phyloP scores from a whole-genome alignment of 257 asterid species.

The Solanum arcanum region DNA sequence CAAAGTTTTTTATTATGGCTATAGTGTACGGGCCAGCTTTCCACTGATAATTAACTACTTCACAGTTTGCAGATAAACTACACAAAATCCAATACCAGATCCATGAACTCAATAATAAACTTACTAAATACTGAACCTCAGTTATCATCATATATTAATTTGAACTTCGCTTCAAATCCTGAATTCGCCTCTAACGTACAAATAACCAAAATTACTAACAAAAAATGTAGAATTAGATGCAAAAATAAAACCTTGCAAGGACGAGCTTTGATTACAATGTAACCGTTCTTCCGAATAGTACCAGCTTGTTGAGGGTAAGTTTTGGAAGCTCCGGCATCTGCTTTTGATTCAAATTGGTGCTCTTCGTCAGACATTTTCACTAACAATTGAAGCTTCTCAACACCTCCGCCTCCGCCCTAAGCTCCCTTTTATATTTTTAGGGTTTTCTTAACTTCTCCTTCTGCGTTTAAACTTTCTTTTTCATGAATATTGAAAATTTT shows the following conservation, averaged over 20 bases:
- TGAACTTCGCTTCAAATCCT: neutral
- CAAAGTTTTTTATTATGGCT: too few relatives aligned
- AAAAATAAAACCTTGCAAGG: conserved; percentile 41
- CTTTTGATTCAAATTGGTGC: conserved; percentile 56
- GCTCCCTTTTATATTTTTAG: neutral
- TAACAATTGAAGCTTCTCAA: neutral
- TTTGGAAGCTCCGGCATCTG: conserved; percentile 67
- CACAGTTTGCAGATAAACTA: neutral
- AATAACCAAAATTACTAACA: neutral
- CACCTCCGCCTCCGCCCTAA: neutral
- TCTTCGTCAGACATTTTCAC: conserved; percentile 56
- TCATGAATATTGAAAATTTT: too few relatives aligned
- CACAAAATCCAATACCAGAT: neutral
- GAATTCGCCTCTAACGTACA: neutral
- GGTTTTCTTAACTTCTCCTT: neutral
- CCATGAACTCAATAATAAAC: neutral
- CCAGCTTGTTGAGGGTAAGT: conserved; percentile 68
- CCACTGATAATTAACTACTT: neutral
- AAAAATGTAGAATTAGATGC: neutral
- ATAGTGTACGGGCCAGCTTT: too few relatives aligned
- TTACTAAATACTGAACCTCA: neutral
- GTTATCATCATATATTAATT: neutral
- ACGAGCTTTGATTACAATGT: conserved; percentile 47
- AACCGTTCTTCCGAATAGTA: conserved; percentile 53
- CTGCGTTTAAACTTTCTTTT: neutral